Conservation (phyloP, 192 early-diverging fungal species). For the Dimargaris xerosporica region DNA sequence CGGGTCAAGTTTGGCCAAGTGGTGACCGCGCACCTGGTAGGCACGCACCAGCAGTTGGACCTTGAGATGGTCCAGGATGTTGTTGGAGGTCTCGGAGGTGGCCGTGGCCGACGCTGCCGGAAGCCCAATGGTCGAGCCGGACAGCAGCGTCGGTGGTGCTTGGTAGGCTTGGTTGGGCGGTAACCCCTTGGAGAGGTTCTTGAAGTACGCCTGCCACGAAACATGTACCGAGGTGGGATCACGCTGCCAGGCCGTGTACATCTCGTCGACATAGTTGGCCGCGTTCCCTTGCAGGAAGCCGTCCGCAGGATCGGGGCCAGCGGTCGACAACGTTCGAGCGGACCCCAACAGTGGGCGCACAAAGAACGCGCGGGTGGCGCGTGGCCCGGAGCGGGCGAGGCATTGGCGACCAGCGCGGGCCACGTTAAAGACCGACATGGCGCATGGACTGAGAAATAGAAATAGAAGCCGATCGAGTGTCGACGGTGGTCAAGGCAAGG, state of each 20-base stretch:
- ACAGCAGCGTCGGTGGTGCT: conserved; percentile 65
- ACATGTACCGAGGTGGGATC: conserved; percentile 85
- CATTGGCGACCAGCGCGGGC: neutral
- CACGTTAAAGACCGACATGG: conserved; percentile 1
- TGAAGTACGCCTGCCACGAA: conserved; percentile 96
- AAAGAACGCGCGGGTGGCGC: neutral
- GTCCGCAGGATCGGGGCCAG: conserved; percentile 42
- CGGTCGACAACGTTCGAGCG: conserved; percentile 15
- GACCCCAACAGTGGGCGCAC: conserved; percentile 12
- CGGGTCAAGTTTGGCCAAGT: conserved; percentile 89
- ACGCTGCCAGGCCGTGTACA: conserved; percentile 84
- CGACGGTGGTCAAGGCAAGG: neutral
- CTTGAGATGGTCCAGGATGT: conserved; percentile 85
- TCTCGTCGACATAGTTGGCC: conserved; percentile 81
- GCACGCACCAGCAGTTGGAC: conserved; percentile 91
- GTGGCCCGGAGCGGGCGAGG: neutral
- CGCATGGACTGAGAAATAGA: neutral
- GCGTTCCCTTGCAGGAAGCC: conserved; percentile 77
- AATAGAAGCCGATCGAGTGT: neutral
- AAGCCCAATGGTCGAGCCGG: conserved; percentile 39
- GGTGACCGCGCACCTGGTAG: conserved; percentile 93
- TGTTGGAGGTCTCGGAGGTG: conserved; percentile 22
- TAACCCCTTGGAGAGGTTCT: conserved; percentile 50
- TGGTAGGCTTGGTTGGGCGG: conserved; percentile 56
- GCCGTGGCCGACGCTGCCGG: conserved; percentile 32